These are phyloP conservation scores for Botryosphaeria dothidea DNA, from an alignment of 2,329 filamentous ascomycete genomes.

Conservation along the genomic window DNA sequence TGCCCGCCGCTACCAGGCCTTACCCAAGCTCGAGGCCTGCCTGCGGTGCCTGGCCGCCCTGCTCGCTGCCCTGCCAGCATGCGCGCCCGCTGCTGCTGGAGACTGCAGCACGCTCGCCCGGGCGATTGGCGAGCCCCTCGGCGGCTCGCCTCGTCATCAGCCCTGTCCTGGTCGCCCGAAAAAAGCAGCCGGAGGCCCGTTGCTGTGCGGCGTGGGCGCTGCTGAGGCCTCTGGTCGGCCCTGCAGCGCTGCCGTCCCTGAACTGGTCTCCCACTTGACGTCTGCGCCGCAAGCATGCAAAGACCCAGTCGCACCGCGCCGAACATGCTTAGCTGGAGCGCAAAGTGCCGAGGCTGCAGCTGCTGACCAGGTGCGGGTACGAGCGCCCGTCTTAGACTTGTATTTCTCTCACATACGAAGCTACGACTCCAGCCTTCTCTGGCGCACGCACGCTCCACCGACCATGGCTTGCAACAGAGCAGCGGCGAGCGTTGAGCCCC, in stretches of 20 bases:
- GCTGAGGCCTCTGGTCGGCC: neutral
- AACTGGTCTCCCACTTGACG: conserved; percentile 14
- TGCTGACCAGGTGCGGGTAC: neutral
- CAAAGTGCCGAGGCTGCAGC: conserved; percentile 15
- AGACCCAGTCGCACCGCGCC: conserved; percentile 9
- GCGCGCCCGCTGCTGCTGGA: neutral
- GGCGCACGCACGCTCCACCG: neutral
- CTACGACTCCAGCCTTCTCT: neutral
- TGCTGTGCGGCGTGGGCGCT: conserved; percentile 15
- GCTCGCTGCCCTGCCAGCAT: neutral
- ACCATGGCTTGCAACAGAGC: neutral
- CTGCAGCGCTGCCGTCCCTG: conserved; percentile 8
- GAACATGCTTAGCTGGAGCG: neutral
- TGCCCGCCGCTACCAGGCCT: neutral
- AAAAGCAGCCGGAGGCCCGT: neutral
- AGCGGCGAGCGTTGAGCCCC: conserved; percentile 1
- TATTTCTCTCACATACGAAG: neutral
- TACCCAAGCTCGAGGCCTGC: neutral
- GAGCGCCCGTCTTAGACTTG: neutral
- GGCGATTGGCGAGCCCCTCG: neutral
- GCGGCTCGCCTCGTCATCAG: conserved; percentile 9
- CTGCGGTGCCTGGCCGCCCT: neutral
- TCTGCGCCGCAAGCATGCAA: conserved; percentile 1
- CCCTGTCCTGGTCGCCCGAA: neutral
- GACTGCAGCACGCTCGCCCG: neutral